Percentiles rank a stretch among this genome's conserved stretches.
These are phyloP conservation scores for Phytophthora sp. DNA, from an alignment of 352 stramenopile genomes.

Conservation along the genomic window DNA sequence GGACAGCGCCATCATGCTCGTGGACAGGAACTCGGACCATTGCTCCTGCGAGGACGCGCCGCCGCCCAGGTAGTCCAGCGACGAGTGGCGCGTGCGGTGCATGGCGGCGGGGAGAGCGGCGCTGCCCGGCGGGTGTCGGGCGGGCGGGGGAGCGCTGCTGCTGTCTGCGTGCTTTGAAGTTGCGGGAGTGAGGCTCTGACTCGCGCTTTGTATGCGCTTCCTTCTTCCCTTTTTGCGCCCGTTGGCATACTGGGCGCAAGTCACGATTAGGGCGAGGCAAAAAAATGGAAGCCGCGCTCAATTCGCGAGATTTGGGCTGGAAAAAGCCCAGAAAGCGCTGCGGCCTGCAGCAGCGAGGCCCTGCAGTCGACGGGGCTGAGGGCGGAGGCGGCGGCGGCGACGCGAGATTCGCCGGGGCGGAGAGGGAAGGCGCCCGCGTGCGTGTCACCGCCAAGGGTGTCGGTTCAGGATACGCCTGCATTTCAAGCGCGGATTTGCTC, in stretches of 20 bases:
- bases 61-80: conserved; percentile 54
- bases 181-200: conserved; percentile 42
- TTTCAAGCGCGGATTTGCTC: background rate
- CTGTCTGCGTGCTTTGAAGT: conserved; percentile 40
- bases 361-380: too few relatives aligned
- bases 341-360: too few relatives aligned
- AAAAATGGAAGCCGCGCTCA: too few relatives aligned
- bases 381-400: too few relatives aligned
- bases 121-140: conserved; percentile 19
- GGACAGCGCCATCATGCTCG: conserved; percentile 65
- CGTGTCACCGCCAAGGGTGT: too few relatives aligned
- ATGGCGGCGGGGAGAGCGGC: conserved; percentile 22
- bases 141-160: conserved; percentile 11
- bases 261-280: too few relatives aligned
- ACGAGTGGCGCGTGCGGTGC: conserved; percentile 68
- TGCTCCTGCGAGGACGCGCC: conserved; percentile 47
- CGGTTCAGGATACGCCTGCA: background rate
- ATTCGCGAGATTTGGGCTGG: too few relatives aligned
- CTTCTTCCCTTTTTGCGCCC: conserved; percentile 26
- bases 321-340: too few relatives aligned
- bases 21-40: conserved; percentile 68
- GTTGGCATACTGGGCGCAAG: too few relatives aligned
- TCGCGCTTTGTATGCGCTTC: conserved; percentile 36
- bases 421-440: too few relatives aligned
- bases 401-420: too few relatives aligned